These are phyloP conservation scores for Agaricus sinodeliciosus DNA, from an alignment of 768 basidiomycete genomes.

Conservation along the genomic window DNA sequence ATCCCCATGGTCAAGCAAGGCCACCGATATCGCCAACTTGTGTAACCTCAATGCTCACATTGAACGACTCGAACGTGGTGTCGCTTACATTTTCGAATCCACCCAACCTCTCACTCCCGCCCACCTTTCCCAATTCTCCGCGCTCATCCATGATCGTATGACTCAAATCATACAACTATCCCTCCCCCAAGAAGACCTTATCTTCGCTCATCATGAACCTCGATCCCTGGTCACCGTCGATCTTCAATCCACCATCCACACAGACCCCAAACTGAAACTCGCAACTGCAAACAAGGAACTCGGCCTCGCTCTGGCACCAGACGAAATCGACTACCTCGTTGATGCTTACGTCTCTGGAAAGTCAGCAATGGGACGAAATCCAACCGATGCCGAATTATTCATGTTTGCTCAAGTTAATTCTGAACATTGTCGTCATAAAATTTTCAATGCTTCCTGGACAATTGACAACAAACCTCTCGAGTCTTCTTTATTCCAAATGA, in stretches of 20 bases:
- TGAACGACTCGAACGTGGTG: slow-evolving; percentile 82
- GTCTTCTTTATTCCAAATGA: slow-evolving; percentile 90
- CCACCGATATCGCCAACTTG: slow-evolving; percentile 87
- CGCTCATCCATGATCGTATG: slow-evolving; percentile 93
- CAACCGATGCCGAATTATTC: slow-evolving; percentile 96
- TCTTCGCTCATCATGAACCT: slow-evolving; percentile 60
- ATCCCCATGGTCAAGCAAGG: slow-evolving; percentile 99
- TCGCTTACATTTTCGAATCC: slow-evolving; percentile 58
- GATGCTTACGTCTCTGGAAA: slow-evolving; percentile 77
- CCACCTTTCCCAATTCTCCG: slow-evolving; percentile 49
- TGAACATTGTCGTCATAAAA: slow-evolving; percentile 99
- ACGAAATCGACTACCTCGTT: slow-evolving; percentile 91
- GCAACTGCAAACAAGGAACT: slow-evolving; percentile 72
- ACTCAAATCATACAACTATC: slow-evolving; percentile 69
- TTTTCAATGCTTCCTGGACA: slow-evolving; percentile 97
- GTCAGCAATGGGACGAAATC: slow-evolving; percentile 67
- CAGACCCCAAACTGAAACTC: slow-evolving; percentile 55
- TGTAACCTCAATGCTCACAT: slow-evolving; percentile 74
- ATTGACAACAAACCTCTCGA: slow-evolving; percentile 65
- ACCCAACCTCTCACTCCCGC: slow-evolving; percentile 31
- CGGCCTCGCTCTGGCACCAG: slow-evolving; percentile 83
- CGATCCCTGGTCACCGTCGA: slow-evolving; percentile 68
- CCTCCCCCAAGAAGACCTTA: slow-evolving; percentile 46
- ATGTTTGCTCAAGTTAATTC: slow-evolving; percentile 99
- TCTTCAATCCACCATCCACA: slow-evolving; percentile 31